Base-by-base conservation (phyloP, 768 basidiomycete genomes). In the Hygrophoropsis aurantiaca region DNA sequence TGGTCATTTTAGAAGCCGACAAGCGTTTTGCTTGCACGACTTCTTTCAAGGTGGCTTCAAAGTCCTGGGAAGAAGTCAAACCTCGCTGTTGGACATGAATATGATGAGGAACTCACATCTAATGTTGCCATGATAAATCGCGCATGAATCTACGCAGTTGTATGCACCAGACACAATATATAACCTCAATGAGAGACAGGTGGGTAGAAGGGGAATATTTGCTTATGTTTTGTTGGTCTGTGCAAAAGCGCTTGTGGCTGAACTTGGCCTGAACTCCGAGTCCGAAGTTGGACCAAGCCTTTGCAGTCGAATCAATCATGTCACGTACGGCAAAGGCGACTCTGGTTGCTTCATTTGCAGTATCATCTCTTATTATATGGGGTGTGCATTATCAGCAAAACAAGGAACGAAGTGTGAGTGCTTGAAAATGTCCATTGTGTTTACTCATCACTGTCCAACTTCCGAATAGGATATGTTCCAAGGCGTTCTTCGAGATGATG, bases 401-500 rank as follows among this genome's bases (percentile, higher is more conserved):
- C 13, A 79, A 82, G 58, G 93, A 97, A 66, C 84, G 85, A 46
- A 81, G 91, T 56, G 94, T 93, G 53, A 40, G 71, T 58, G n/a
- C 7, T 25, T 26, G 38, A 19, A 21, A 27, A 44, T 19, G n/a
- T 20, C 21, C 36, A 30, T 18, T 30, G 32, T 36, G 26, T 42
- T 50, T 46, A 16, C 32, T 23, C 19, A 44, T 40, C 20, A 18
- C 37, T n/a, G n/a, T 43, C 2, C 30, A 19, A 19, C 3, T 50
- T 33, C 13, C 19, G 20, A 39, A 23, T 50, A 97, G 94, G 83
- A 72, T 23, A 97, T 97, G 94, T 95, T 89, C 61, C 75, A 85
- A 60, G 94, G 94, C 20, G 94, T 97, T 2, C 59, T 95, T 38
- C 80, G 84, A 42, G 94, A 97, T 61, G 94, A 97, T 58, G 88